Base-by-base conservation (phyloP, 331 rosid genomes). In the Prunus yedoensis region DNA sequence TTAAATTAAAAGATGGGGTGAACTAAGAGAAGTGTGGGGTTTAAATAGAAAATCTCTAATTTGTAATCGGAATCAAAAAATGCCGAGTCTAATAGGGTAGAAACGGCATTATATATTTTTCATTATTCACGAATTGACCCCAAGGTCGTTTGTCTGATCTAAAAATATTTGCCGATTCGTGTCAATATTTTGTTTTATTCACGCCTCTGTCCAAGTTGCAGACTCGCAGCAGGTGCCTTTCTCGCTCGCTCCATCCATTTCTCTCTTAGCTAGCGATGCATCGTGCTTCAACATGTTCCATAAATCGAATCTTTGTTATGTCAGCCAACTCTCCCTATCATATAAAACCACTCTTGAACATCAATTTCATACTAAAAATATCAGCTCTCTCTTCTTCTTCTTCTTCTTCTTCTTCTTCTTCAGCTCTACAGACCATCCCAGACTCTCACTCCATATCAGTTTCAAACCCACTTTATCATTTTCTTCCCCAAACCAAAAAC, bases 401-500 rank as follows among this genome's bases (percentile, higher is more conserved):
- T 21, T 21, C 21, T 21, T 21, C 21, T 21, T 21, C 21, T 21
- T 21, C 21, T 25, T 72, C 90, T 14, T 85, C 91, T 27, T 78
- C 93, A 28, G 74, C 90, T 10, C 75, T 88, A 14, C 76, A 83
- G 61, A 57, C 86, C 43, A 30, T 88, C 45, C 77, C 85, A 1
- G 85, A 83, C 58, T 82, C 94, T 66, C 73, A 78, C 4, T 58
- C 91, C 46, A 81, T 81, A 16, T 50, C 84, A 71, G 38, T 70
- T 62, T 80, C 88, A 16, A 91, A 87, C 57, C 94, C 97, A 27
- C 94, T 94, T 68, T 91, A 84, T 89, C 80, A 86, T 59, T 86
- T 94, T 67, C 97, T 94, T 1, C 87, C 97, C 4, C 90, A 85
- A 17, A 82, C 89, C 78, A 90, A 90, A 58, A 94, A 91, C 78